A percentile compares a stretch with the other conserved stretches of the same genome.
These are phyloP conservation scores for Aspergillus arachidicola DNA, from an alignment of 2,329 filamentous ascomycete species.

Conservation along the genomic window DNA sequence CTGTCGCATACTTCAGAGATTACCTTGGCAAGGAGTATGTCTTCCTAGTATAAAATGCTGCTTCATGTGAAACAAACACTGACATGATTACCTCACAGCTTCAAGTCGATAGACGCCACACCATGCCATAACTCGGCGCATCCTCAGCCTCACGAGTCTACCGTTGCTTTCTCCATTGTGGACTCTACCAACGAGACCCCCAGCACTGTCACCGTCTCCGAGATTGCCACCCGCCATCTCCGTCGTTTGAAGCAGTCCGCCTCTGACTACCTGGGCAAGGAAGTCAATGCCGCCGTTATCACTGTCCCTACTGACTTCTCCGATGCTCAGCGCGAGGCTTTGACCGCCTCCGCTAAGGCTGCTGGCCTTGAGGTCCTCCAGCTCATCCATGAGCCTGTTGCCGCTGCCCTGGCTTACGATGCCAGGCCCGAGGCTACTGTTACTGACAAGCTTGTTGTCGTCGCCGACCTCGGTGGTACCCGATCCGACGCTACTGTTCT, in stretches of 20 bases:
- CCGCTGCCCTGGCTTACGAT: slow-evolving; percentile 88
- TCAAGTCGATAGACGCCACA: slow-evolving; percentile 94
- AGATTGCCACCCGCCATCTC: slow-evolving; percentile 83
- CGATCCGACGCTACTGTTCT: slow-evolving; percentile 90
- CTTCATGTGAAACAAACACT: slow-evolving; percentile 10
- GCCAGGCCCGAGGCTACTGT: slow-evolving; percentile 74
- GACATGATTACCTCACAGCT: slow-evolving; percentile 48
- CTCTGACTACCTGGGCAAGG: slow-evolving; percentile 88
- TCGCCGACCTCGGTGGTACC: slow-evolving; percentile 90
- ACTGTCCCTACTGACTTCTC: slow-evolving; percentile 92
- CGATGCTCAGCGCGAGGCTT: slow-evolving; percentile 80
- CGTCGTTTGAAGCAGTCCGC: slow-evolving; percentile 80
- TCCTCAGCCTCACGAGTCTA: slow-evolving; percentile 72
- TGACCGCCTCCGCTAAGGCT: slow-evolving; percentile 74
- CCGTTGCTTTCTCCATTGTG: slow-evolving; percentile 79
- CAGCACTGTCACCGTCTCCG: slow-evolving; percentile 74
- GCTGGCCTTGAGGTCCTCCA: slow-evolving; percentile 89
- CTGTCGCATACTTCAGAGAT: slow-evolving; percentile 93
- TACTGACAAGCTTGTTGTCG: slow-evolving; percentile 85
- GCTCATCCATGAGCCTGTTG: slow-evolving; percentile 87
- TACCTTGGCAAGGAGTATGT: slow-evolving; percentile 87
- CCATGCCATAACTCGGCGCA: slow-evolving; percentile 93
- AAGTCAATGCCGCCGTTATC: slow-evolving; percentile 91
- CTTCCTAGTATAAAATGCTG: background rate
- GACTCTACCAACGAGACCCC: slow-evolving; percentile 68